Evolutionary conservation across 1,284 basidiomycete species (phyloP).

Genomic region (Irpex sp.): DNA sequence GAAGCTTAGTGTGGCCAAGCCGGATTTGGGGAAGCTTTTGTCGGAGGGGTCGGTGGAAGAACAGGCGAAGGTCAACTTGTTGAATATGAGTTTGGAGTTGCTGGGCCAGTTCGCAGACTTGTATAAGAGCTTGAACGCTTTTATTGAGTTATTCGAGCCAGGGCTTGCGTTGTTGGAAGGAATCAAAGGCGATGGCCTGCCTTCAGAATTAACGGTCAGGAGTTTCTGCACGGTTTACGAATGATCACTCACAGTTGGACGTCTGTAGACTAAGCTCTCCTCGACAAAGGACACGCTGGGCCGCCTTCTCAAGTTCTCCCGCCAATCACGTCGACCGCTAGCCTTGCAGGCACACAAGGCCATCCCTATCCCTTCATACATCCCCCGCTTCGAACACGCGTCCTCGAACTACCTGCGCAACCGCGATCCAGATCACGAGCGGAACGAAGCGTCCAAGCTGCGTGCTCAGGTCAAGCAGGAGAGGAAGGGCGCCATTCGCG

Average conservation of each 20-base stretch:
- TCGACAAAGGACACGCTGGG: constrained; percentile 27
- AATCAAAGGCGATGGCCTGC: constrained; percentile 46
- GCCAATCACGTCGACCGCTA: constrained; percentile 74
- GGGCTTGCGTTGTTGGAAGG: constrained; percentile 55
- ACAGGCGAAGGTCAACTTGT: constrained; percentile 65
- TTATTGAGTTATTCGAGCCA: constrained; percentile 81
- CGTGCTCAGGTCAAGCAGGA: constrained; percentile 93
- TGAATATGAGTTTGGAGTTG: constrained; percentile 61
- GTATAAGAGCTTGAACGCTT: constrained; percentile 77
- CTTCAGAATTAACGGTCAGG: constrained; percentile 55
- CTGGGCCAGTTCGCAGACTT: constrained; percentile 67
- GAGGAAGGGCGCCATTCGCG: constrained; percentile 94
- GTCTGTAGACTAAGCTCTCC: constrained; percentile 17
- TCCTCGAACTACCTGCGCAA: constrained; percentile 78
- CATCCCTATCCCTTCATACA: constrained; percentile 90
- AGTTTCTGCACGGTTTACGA: not conserved
- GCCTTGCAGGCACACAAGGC: constrained; percentile 93
- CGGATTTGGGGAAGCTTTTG: constrained; percentile 47
- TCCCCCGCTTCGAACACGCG: constrained; percentile 90
- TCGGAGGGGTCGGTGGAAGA: constrained; percentile 34
- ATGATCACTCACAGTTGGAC: not conserved
- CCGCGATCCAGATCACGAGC: constrained; percentile 92
- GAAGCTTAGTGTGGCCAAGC: constrained; percentile 35
- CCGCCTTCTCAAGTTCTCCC: constrained; percentile 73
- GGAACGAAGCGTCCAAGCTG: constrained; percentile 85